These are phyloP conservation scores for Combretum micranthum DNA, from an alignment of 345 rosid species.

Conservation along the genomic window DNA sequence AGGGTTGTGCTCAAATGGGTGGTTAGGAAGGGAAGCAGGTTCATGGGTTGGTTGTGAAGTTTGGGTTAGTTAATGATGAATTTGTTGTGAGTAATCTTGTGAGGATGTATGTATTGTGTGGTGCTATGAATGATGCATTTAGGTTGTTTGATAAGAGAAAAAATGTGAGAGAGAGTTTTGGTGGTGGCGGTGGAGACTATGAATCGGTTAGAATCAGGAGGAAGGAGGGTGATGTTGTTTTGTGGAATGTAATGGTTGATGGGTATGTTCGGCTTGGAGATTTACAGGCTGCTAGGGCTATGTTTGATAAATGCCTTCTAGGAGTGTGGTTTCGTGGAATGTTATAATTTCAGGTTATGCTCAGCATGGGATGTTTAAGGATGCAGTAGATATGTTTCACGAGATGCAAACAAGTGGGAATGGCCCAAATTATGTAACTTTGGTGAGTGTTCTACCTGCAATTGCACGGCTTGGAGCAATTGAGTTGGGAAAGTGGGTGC, in stretches of 20 bases:
- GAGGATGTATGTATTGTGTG: constrained; percentile 59
- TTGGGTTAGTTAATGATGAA: constrained; percentile 45
- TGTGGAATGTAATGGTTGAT: constrained; percentile 72
- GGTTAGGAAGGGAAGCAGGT: constrained; percentile 54
- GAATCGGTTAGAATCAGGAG: constrained; percentile 21
- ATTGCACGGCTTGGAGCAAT: constrained; percentile 45
- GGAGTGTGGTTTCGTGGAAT: constrained; percentile 64
- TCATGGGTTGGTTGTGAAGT: constrained; percentile 49
- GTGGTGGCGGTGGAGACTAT: background rate
- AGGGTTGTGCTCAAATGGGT: constrained; percentile 43
- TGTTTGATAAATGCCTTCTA: constrained; percentile 50
- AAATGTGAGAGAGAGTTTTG: background rate
- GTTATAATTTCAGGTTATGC: constrained; percentile 66
- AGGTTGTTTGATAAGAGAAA: constrained; percentile 27
- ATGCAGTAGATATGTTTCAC: constrained; percentile 46
- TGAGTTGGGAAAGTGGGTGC: constrained; percentile 65
- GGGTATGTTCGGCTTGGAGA: constrained; percentile 53
- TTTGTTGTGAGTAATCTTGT: constrained; percentile 62
- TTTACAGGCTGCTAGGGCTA: constrained; percentile 24
- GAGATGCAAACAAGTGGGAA: constrained; percentile 47
- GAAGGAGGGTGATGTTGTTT: constrained; percentile 49
- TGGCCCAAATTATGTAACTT: constrained; percentile 47
- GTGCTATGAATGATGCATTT: constrained; percentile 44
- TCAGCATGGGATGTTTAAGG: constrained; percentile 44
- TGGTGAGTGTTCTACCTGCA: constrained; percentile 66